A percentile compares a stretch with the other conserved stretches of the same genome.
Evolutionary conservation across 2,329 filamentous ascomycete genomes (phyloP).

Genomic region (Ascochyta fabae): DNA sequence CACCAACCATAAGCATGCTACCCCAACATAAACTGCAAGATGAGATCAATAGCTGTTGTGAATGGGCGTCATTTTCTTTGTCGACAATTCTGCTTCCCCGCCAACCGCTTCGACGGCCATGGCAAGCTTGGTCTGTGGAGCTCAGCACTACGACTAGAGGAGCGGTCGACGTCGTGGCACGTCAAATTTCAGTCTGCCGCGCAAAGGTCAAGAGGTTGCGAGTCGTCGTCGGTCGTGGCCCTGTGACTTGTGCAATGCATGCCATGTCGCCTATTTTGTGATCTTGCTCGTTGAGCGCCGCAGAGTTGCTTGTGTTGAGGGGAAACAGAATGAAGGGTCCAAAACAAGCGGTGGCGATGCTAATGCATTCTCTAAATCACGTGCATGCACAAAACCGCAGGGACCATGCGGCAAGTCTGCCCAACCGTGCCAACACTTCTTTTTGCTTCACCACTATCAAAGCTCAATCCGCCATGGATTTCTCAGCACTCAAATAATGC

Average conservation of each 20-base stretch:
- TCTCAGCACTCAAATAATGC: background rate
- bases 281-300: slow-evolving; percentile 6
- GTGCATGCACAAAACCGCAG: background rate
- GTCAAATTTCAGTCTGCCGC: slow-evolving; percentile 6
- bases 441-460: background rate
- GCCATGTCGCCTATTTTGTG: background rate
- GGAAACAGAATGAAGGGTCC: background rate
- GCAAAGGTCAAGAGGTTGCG: slow-evolving; percentile 6
- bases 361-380: background rate
- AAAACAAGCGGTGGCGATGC: background rate
- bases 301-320: slow-evolving; percentile 9
- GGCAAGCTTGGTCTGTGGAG: slow-evolving; percentile 20
- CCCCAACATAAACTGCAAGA: slow-evolving; percentile 21
- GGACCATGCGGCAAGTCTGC: background rate
- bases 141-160: slow-evolving; percentile 14
- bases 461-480: background rate
- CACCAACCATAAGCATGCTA: slow-evolving; percentile 30
- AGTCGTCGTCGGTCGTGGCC: slow-evolving; percentile 6
- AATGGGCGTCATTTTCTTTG: slow-evolving; percentile 26
- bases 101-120: slow-evolving; percentile 19
- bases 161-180: slow-evolving; percentile 18
- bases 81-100: slow-evolving; percentile 16
- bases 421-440: background rate
- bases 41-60: slow-evolving; percentile 33
- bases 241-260: background rate